Evolutionary conservation across 192 early-diverging fungal genomes (phyloP), one percentile per base, ranked within the genome.

Genomic region (Coemansia sp.): DNA sequence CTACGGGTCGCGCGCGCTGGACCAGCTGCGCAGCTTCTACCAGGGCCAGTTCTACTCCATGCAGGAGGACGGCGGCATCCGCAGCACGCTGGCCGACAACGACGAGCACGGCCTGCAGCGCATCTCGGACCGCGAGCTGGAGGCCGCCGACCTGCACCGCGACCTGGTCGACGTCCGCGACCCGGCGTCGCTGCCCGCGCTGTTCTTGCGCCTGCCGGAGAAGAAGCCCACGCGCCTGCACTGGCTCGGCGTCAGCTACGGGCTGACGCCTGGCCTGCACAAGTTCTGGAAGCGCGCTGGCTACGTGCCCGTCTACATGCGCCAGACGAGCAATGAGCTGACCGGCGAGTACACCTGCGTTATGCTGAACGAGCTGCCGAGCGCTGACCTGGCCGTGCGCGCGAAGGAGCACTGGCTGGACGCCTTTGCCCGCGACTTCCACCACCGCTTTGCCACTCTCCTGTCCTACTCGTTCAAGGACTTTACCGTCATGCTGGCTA

Each of bases 261-360:
- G 98, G 2, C 77, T 99, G 58, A 99, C 98, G 3, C 82, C 87
- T 5, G 77, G 73, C 26, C 87, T 99, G 43, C 93, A 96, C 85
- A 94, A 94, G 87, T 99, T 99, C 77, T 99, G 98, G 98, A 96
- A 95, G 70, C 88, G 92, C 46, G 77, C 87, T 11, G 94, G 92
- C 8, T 99, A 92, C 74, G 86, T 88, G 28, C 98, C 98, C 13
- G 90, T 99, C 52, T 99, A 99, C 72, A 74, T 98, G 61, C 93
- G 98, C 35, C 98, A 99, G 75, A 99, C 98, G 9, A 77, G 91
- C 68, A 99, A 99, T 70, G 96, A 97, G 11, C 78, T 99, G 35
- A 99, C 98, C 3, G 98, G 98, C 64, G 98, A 99, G 76, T 93
- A 98, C 73, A 96, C 98, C 7, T 97, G 95, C 72, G 93, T 99